Evolutionary conservation across 306 rosid species (phyloP).

Genomic region (Chamaecrista fasciculata): DNA sequence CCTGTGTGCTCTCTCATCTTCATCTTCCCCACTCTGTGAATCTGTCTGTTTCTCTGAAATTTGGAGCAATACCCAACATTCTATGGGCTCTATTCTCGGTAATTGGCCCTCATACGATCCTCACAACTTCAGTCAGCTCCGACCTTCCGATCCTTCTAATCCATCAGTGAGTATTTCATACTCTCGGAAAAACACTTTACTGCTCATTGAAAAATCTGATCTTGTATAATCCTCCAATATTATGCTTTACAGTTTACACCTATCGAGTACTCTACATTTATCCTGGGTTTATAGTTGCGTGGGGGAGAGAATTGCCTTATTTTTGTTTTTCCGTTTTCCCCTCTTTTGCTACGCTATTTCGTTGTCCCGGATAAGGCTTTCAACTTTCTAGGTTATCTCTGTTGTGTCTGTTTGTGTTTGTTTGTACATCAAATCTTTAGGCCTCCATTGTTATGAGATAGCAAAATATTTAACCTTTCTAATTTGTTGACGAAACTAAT

Average conservation of each 20-base stretch:
- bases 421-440: background rate
- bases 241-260: background rate
- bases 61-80: slow-evolving; percentile 21
- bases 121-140: slow-evolving; percentile 91
- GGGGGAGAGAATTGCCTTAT: slow-evolving; percentile 17
- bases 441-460: background rate
- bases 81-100: slow-evolving; percentile 79
- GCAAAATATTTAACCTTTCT: background rate
- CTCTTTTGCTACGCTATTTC: background rate
- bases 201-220: slow-evolving; percentile 8
- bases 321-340: background rate
- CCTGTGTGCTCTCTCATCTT: background rate
- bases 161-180: slow-evolving; percentile 69
- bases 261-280: background rate
- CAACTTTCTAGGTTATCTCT: background rate
- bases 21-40: background rate
- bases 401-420: background rate
- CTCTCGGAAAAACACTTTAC: slow-evolving; percentile 4
- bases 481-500: background rate
- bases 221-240: slow-evolving; percentile 12
- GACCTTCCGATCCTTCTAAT: slow-evolving; percentile 80
- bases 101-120: slow-evolving; percentile 91
- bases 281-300: background rate
- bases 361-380: background rate
- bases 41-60: slow-evolving; percentile 20